Percentiles rank a stretch among this genome's conserved stretches.
phyloP scores from a whole-genome alignment of 345 rosid species.

The Chamaenerion angustifolium region DNA sequence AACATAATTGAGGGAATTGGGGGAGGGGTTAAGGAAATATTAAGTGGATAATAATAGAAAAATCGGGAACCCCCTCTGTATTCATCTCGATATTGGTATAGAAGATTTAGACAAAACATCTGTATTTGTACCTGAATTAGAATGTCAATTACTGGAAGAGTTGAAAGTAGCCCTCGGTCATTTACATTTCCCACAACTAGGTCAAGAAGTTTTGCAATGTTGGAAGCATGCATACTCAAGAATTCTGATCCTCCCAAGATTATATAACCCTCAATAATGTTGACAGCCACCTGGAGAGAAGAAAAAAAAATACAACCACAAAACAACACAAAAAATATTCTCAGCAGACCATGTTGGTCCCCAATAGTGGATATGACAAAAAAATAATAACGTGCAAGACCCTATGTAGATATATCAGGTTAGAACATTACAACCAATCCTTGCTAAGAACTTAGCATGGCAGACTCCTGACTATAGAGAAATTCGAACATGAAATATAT shows the following conservation, averaged over 20 bases:
- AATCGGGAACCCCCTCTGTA: too few relatives aligned
- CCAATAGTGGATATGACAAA: too few relatives aligned
- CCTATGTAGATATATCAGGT: too few relatives aligned
- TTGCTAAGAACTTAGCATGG: too few relatives aligned
- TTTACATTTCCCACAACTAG: constrained; percentile 87
- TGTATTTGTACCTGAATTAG: constrained; percentile 59
- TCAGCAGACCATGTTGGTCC: too few relatives aligned
- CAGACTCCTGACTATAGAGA: too few relatives aligned
- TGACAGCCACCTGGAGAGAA: constrained; percentile 88
- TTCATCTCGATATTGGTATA: neutral
- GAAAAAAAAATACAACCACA: neutral
- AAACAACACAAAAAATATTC: neutral
- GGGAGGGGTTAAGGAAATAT: too few relatives aligned
- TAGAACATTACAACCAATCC: too few relatives aligned
- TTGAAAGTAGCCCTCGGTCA: constrained; percentile 63
- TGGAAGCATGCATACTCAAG: constrained; percentile 65
- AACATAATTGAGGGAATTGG: too few relatives aligned
- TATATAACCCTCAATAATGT: constrained; percentile 65
- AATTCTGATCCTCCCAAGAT: constrained; percentile 73
- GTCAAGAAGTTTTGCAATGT: constrained; percentile 81
- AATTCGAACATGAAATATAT: neutral
- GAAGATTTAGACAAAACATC: neutral
- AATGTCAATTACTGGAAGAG: constrained; percentile 78
- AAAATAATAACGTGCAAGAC: too few relatives aligned
- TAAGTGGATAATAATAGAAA: too few relatives aligned